Evolutionary conservation across 495 filamentous ascomycete genomes (phyloP), one percentile per base, ranked within the genome.

Genomic region (Pyronema domesticum): DNA sequence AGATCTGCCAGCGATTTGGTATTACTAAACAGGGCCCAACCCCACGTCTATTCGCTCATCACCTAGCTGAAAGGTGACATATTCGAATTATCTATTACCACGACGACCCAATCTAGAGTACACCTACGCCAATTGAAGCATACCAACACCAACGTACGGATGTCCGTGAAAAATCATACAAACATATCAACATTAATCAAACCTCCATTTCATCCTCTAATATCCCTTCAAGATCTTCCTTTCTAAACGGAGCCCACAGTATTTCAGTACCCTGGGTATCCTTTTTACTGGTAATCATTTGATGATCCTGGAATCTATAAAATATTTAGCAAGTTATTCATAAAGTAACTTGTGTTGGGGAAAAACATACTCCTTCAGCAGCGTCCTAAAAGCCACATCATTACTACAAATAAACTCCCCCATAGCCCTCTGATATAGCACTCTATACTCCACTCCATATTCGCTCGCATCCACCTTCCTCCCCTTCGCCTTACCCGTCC

Each of bases 361-460:
- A 35, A 47, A 7, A 30, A 69, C 81, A 47, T 69, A 86, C 76
- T 98, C 91, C 70, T 95, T 96, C 62, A 98, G 66, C 68, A 98
- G 57, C 33, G 86, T 89, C 57, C 91, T 74, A 69, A 96, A 98
- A 61, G 81, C 86, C 79, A 95, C 87, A 73, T 98, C 91, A 55
- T 81, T 93, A 60, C 85, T 89, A 58, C 89, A 95, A 40, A 96
- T 88, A 67, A 98, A 95, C 65, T 95, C 87, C 69, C 94, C 89
- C 18, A 87, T 81, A 14, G 89, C 89, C 67, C 93, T 94, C 64
- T 91, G 87, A 69, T 96, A 98, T 53, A 96, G 70, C 58, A 83
- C 76, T 13, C 85, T 74, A 67, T 95, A 95, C 69, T 96, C 91
- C 34, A 98, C 78, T 0, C 83, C 83, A 14, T 68, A 65, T 50